Percentiles rank a stretch among this genome's conserved stretches.
Conservation (phyloP, 305 asterid species). For the Andrographis paniculata region DNA sequence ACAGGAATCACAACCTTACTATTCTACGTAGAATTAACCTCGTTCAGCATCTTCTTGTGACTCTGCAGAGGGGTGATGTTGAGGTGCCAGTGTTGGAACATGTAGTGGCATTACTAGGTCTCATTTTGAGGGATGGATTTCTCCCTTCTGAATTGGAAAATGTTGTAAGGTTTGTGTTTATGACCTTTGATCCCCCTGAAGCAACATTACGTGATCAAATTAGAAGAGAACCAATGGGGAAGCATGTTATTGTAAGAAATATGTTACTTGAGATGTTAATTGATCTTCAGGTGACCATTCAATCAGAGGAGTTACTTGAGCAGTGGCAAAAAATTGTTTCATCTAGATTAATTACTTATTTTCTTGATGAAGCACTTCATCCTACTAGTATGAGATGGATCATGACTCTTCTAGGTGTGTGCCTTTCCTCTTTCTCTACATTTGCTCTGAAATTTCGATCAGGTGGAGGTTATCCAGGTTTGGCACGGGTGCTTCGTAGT, state of each 20-base stretch:
- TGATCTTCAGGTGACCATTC: conserved; percentile 95
- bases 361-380: conserved; percentile 98
- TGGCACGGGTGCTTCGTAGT: conserved; percentile 91
- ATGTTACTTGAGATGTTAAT: conserved; percentile 99
- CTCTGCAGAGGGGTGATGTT: conserved; percentile 98
- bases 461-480: conserved; percentile 97
- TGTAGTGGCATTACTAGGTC: conserved; percentile 83
- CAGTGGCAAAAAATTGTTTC: conserved; percentile 99
- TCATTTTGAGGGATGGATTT: conserved; percentile 94
- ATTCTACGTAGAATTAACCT: conserved; percentile 94
- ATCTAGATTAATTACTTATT: conserved; percentile 80
- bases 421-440: conserved; percentile 91
- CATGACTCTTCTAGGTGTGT: conserved; percentile 98
- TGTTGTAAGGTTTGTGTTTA: conserved; percentile 92
- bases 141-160: conserved; percentile 94
- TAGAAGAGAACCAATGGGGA: conserved; percentile 88
- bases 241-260: conserved; percentile 95
- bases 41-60: conserved; percentile 91
- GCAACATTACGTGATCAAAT: conserved; percentile 57
- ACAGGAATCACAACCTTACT: conserved; percentile 96
- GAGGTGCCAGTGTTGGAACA: conserved; percentile 97
- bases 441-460: conserved; percentile 90
- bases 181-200: conserved; percentile 98
- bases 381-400: conserved; percentile 99
- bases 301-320: conserved; percentile 94